Base-by-base conservation (phyloP, 1,139 yeast species). In the Pichia sp. region DNA sequence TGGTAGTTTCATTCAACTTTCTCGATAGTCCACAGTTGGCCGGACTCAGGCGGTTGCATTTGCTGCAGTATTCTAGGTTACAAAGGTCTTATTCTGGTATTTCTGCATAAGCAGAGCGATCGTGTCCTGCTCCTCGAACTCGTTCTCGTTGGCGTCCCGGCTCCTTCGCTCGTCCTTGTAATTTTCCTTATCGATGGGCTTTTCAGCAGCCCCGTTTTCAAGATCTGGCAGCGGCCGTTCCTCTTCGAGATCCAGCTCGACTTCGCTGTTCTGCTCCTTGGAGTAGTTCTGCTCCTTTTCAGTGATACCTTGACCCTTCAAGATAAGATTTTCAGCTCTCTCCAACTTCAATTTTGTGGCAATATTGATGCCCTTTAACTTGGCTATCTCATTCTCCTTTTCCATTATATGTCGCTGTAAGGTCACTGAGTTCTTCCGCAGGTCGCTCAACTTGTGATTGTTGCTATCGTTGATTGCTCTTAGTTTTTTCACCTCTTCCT, bases 301-400 rank as follows among this genome's bases (percentile, higher is more conserved):
- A 13, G 13, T 36, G 15, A 13, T 13, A 13, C 6, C 15, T 13
- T 36, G 40, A 15, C 15, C n/a, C 32, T 47, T 52, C 13, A 45
- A 11, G 15, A 57, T 45, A 11, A 57, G 19, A 11, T 52, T 58
- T 16, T 49, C 57, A 8, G 60, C 60, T n/a, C 57, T 50, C 23
- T 57, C 59, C 11, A 57, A 51, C 31, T 57, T 58, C 13, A 52
- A 30, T 30, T 58, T 59, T 31, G 62, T 49, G 38, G 63, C 64
- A 23, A 60, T 56, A 40, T 60, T 58, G 11, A 57, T 53, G 10
- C 57, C 59, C 32, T 56, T 55, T 44, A 58, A 47, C 44, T 55
- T 56, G 13, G 57, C 50, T 2, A 58, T 44, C 34, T 55, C 59
- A 15, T 63, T 60, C 40, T 57, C 57, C 13, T 52, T 51, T 7